These are phyloP conservation scores for Lentinus tigrinus DNA, from an alignment of 768 basidiomycete species.

Conservation along the genomic window DNA sequence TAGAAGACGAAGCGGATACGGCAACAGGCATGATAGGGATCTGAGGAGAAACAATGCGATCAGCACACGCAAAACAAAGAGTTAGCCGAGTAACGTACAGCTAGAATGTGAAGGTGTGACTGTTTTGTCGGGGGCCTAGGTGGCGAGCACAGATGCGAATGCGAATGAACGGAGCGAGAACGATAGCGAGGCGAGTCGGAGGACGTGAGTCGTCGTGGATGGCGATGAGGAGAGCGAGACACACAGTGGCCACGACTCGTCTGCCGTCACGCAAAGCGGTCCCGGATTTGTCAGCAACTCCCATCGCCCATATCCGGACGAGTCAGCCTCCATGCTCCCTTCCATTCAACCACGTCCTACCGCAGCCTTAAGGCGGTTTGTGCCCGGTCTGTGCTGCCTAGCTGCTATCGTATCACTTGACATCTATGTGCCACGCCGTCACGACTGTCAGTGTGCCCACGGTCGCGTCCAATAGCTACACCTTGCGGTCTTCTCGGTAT, in stretches of 20 bases:
- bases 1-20: constrained; percentile 8
- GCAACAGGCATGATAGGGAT: constrained; percentile 15
- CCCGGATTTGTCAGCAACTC: constrained; percentile 18
- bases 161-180: neutral
- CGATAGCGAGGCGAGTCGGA: constrained; percentile 3
- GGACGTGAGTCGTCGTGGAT: constrained; percentile 15
- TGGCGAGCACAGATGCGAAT: neutral
- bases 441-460: no score
- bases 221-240: constrained; percentile 11
- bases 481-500: no score
- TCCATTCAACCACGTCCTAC: neutral
- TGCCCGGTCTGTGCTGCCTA: neutral
- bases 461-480: no score
- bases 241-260: constrained; percentile 12
- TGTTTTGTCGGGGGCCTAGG: neutral
- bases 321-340: constrained; percentile 4
- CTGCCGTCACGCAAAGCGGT: constrained; percentile 13
- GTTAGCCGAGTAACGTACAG: constrained; percentile 1
- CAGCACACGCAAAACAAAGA: neutral
- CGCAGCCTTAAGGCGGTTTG: neutral
- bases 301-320: constrained; percentile 5
- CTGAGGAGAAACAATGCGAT: constrained; percentile 6
- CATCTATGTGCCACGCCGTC: no score
- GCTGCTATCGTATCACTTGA: no score
- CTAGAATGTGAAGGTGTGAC: neutral